Base-by-base conservation (phyloP, 1,139 yeast genomes). In the Blastobotrys capitulatus region DNA sequence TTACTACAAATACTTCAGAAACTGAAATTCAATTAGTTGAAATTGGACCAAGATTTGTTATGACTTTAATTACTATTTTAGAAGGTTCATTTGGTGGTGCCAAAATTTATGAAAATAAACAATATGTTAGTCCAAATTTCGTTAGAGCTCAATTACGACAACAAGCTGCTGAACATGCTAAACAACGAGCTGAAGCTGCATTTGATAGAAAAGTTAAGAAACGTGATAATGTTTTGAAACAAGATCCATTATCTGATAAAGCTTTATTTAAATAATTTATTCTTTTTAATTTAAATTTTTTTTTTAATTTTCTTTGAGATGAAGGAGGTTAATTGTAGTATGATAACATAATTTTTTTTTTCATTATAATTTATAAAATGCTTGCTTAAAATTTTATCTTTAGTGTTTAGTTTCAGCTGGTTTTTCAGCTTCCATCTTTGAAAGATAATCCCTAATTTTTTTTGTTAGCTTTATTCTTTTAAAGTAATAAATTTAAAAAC, bases 31-130 rank as follows among this genome's bases (percentile, higher is more conserved):
- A 86, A 34, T 75, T 92, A 62, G 86, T 94, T 54, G 99, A 92
- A 73, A 89, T 92, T 60, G 99, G 99, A 2, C 99, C 99, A 48
- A 80, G 99, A 66, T 83, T 90, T 60, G 97, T 94, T 36, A 77
- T 94, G 73, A 92, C 98, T 3, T 82, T 86, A 59, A 90, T 92
- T 59, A 84, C 95, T 54, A 83, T 92, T 48, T 77, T 92, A 57
- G 98, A 92, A 71, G 99, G 98, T 45, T 88, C 97, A 2, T 94
- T 92, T 63, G 95, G 97, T 50, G 98, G 99, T 20, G 97, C 98
- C 55, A 89, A 92, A 76, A 88, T 92, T 58, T 92, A 87, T 71
- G 98, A 92, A 66, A 92, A 92, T 74, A 90, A 87, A 75, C 95
- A 92, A 70, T 92, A 87, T 68, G 96, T 92, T 47, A 86, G 96